phyloP scores from a whole-genome alignment of 2,329 filamentous ascomycete species.

The Colletotrichum zoysiae region DNA sequence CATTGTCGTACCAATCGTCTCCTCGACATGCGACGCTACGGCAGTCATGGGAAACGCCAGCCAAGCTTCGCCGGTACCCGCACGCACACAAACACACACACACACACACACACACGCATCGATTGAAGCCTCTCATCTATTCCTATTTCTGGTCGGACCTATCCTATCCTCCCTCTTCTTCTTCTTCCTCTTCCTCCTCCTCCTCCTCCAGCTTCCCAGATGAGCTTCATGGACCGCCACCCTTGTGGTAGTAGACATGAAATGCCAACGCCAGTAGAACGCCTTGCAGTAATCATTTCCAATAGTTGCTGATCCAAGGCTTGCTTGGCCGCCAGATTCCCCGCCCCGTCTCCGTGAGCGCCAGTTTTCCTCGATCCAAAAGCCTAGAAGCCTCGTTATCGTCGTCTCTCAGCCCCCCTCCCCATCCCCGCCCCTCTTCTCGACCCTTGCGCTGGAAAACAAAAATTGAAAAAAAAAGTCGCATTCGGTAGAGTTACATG shows the following conservation, averaged over 20 bases:
- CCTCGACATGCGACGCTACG: background rate
- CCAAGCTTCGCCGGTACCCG: background rate
- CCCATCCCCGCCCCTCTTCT: background rate
- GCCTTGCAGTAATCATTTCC: slow-evolving; percentile 13
- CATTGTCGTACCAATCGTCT: background rate
- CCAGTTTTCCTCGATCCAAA: slow-evolving; percentile 4
- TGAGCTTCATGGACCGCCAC: background rate
- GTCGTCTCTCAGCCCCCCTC: background rate
- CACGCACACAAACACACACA: background rate
- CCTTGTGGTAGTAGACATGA: slow-evolving; percentile 2
- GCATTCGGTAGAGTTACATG: slow-evolving; percentile 29
- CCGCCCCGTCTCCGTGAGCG: slow-evolving; percentile 3
- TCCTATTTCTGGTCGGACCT: slow-evolving; percentile 2
- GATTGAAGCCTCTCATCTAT: slow-evolving; percentile 1
- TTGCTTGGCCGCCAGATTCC: slow-evolving; percentile 34
- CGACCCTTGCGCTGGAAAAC: background rate
- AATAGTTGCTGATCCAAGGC: slow-evolving; percentile 20
- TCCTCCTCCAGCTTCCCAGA: background rate
- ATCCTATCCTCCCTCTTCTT: background rate
- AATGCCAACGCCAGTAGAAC: slow-evolving; percentile 23
- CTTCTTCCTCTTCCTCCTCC: too few species aligned
- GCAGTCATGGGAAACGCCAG: background rate
- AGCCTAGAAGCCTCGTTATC: slow-evolving; percentile 5
- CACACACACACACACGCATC: background rate
- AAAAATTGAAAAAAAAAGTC: background rate